Conservation (phyloP, 768 basidiomycete genomes). For the Leccinum pellstonianum region DNA sequence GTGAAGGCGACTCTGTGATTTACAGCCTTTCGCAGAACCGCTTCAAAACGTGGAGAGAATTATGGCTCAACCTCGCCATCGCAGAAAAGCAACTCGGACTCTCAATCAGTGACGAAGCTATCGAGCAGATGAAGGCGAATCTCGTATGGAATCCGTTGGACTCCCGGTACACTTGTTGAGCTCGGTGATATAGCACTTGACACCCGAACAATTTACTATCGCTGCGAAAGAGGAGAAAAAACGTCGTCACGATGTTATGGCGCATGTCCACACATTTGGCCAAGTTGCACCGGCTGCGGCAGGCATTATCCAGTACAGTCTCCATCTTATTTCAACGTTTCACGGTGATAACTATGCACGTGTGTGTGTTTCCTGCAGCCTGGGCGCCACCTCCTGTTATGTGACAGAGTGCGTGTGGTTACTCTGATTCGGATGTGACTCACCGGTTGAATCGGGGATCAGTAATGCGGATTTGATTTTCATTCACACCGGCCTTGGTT, state of each 20-base stretch:
- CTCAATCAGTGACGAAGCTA: slow-evolving; percentile 84
- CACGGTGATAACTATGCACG: slow-evolving; percentile 13
- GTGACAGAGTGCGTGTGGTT: slow-evolving; percentile 82
- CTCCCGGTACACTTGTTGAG: slow-evolving; percentile 4
- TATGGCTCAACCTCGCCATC: slow-evolving; percentile 95
- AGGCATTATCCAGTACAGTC: slow-evolving; percentile 86
- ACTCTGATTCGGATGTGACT: slow-evolving; percentile 3
- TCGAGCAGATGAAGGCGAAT: slow-evolving; percentile 93
- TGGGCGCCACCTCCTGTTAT: slow-evolving; percentile 98
- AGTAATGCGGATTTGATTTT: slow-evolving; percentile 99
- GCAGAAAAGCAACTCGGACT: slow-evolving; percentile 96
- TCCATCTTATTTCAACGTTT: slow-evolving; percentile 6
- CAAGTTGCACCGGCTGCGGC: slow-evolving; percentile 91
- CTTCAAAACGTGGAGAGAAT: slow-evolving; percentile 90
- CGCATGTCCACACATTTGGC: slow-evolving; percentile 98
- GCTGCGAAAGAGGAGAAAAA: slow-evolving; percentile 97
- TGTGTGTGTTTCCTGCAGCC: slow-evolving; percentile 39
- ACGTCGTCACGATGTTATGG: slow-evolving; percentile 98
- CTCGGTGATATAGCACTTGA: slow-evolving; percentile 57
- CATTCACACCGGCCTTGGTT: slow-evolving; percentile 79
- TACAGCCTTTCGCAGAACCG: slow-evolving; percentile 60
- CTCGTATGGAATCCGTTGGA: slow-evolving; percentile 47
- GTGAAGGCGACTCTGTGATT: neutral
- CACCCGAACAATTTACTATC: slow-evolving; percentile 85
- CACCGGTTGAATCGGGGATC: slow-evolving; percentile 15